These are phyloP conservation scores for Deakozyma indianensis DNA, from an alignment of 805 yeast species.

Conservation along the genomic window DNA sequence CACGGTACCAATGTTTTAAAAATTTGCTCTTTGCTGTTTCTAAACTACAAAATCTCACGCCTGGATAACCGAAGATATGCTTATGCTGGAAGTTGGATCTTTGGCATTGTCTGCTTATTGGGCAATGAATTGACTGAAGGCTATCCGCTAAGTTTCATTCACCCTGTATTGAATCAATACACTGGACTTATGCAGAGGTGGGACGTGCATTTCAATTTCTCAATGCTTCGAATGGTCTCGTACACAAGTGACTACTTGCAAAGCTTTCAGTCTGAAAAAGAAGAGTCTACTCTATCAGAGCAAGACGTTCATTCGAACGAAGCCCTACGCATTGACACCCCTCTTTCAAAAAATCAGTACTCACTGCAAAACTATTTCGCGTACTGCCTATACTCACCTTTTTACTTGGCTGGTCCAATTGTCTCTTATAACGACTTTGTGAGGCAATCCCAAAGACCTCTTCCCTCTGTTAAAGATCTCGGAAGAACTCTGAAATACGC, in stretches of 20 bases:
- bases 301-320: constrained; percentile 11
- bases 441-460: constrained; percentile 41
- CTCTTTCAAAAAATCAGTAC: constrained; percentile 48
- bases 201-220: constrained; percentile 93
- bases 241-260: constrained; percentile 57
- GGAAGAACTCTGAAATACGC: constrained; percentile 45
- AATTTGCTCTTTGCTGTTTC: constrained; percentile 40
- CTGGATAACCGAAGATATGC: constrained; percentile 5
- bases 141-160: constrained; percentile 32
- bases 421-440: constrained; percentile 83
- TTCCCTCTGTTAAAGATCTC: constrained; percentile 43
- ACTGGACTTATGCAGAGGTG: constrained; percentile 76
- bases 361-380: constrained; percentile 52
- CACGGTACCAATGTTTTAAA: constrained; percentile 69
- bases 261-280: constrained; percentile 6
- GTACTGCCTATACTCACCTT: constrained; percentile 71
- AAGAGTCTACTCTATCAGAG: constrained; percentile 3
- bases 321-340: constrained; percentile 24
- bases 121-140: constrained; percentile 56
- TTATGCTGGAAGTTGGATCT: constrained; percentile 44
- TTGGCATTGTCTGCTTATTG: constrained; percentile 67
- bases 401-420: constrained; percentile 91
- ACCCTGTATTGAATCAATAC: constrained; percentile 40
- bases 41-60: constrained; percentile 38
- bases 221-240: constrained; percentile 70